Conservation (phyloP, 257 asterid species). For the Capsicum chinense region DNA sequence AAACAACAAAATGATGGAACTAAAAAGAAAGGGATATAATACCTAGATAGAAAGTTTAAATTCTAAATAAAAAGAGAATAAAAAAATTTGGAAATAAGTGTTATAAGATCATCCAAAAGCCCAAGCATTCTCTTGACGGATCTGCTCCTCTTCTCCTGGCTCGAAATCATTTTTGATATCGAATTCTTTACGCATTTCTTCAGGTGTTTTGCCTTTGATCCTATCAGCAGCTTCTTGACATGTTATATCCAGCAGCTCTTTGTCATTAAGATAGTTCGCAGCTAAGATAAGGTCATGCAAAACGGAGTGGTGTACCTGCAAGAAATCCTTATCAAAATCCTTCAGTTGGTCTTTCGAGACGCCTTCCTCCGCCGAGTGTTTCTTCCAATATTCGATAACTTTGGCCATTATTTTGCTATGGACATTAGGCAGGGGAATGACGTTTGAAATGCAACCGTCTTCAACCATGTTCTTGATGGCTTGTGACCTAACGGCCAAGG, state of each 20-base stretch:
- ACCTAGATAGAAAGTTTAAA: too few relatives aligned
- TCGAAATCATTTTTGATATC: slow-evolving; percentile 15
- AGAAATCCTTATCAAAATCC: not conserved
- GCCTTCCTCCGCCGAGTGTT: not conserved
- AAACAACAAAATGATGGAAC: too few relatives aligned
- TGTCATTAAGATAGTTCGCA: not conserved
- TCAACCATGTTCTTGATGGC: slow-evolving; percentile 13
- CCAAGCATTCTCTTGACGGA: slow-evolving; percentile 8
- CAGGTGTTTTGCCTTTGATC: not conserved
- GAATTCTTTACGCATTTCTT: not conserved
- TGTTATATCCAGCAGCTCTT: not conserved
- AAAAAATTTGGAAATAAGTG: too few relatives aligned
- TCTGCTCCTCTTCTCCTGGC: slow-evolving; percentile 11
- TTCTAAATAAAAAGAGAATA: too few relatives aligned
- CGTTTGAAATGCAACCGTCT: not conserved
- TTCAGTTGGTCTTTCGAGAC: not conserved
- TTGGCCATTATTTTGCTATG: not conserved
- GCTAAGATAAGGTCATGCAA: not conserved
- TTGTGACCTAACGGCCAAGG: not conserved
- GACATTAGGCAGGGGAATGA: not conserved
- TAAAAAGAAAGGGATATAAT: too few relatives aligned
- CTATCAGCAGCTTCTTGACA: not conserved
- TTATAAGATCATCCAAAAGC: not conserved
- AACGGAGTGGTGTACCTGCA: not conserved
- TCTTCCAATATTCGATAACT: not conserved